Base-by-base conservation (phyloP, 2,329 filamentous ascomycete genomes). In the Mycocentrospora acerina region DNA sequence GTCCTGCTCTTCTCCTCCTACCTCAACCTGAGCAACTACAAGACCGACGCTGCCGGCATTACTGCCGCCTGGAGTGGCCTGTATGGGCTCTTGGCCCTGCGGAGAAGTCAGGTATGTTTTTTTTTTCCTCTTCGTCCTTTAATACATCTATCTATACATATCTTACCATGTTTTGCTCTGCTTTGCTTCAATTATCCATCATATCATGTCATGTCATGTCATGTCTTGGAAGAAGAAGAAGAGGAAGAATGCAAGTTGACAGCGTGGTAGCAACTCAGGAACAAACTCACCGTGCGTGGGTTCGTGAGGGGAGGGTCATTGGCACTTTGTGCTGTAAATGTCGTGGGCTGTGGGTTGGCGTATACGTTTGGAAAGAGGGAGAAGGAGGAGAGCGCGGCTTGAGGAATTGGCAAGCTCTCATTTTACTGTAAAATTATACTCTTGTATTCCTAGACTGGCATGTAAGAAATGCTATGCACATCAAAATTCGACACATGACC, bases 1-100 rank as follows among this genome's bases (percentile, higher is more conserved):
- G 69, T 83, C 39, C 72, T 86, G 3, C 73, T 86, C 42, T 83
- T 85, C 68, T 78, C 77, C 35, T 79, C 78, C 40, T 86, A 86
- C 57, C 69, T 85, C 29, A 86, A 85, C 59, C 57, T 86, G 19
- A 74, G 75, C 46, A 74, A 75, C 42, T 84, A 78, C 68, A 78
- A 80, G 58, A 77, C 77, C 32, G 83, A 86, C 55, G 74, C 75
- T 14, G 82, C 82, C 0, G 82, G 82, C 5, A 71, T 83, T 4
- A 81, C 76, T 13, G 80, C 80, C 7, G 80, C 82, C 0, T 83
- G 81, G 79, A 83, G 79, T 22, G 81, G 79, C 1, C 57, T 85
- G 27, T 86, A 86, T 52, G 67, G 83, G n/a, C 59, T 85, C 12
- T 64, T 86, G 10, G 83, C 83, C 3, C 66, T 74, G 40, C 71